Base-by-base conservation (phyloP, 2,329 filamentous ascomycete genomes). In the Ascosphaera pollenicola region DNA sequence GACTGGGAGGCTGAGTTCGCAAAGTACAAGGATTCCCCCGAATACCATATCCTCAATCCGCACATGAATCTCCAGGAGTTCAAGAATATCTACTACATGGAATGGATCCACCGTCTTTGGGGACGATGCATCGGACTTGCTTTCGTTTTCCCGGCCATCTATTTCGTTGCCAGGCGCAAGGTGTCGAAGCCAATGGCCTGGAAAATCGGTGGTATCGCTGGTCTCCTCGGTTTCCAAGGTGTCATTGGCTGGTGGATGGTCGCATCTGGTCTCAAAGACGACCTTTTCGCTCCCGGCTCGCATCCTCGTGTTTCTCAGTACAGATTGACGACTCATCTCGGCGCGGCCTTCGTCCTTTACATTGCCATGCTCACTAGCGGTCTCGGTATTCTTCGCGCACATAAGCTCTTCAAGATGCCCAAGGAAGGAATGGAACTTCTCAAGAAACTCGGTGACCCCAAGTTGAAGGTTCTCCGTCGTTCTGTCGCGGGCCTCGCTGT, bases 231-330 rank as follows among this genome's bases (percentile, higher is more conserved):
- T 40, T 89, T 93, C 57, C 89, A 98, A 58, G 89, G 89, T 35
- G 72, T 89, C 51, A 76, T 98, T 46, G 89, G 89, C 40, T 98
- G 89, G 89, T 98, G 89, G 84, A 98, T 98, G 89, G 89, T 98
- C 49, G 91, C 91, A 60, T 91, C 81, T 8, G 89, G 89, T 2
- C 66, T 98, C 45, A 91, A 87, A 56, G 89, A 95, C 54, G 89
- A 98, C 56, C 70, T 98, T 19, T 94, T 98, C 54, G 81, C 81
- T 16, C 78, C 82, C 2, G 89, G 85, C 10, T 79, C 77, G 41
- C 83, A 93, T 56, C 89, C 89, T 0, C 75, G 89, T 42, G 89
- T 98, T 38, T 87, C 78, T 44, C 89, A 98, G 60, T 98, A 98
- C 62, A 75, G 89, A 39, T 69, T 98, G 41, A 78, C 87, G 3